phyloP scores from a whole-genome alignment of 2,329 filamentous ascomycete genomes.

The Epichloe hybrida region DNA sequence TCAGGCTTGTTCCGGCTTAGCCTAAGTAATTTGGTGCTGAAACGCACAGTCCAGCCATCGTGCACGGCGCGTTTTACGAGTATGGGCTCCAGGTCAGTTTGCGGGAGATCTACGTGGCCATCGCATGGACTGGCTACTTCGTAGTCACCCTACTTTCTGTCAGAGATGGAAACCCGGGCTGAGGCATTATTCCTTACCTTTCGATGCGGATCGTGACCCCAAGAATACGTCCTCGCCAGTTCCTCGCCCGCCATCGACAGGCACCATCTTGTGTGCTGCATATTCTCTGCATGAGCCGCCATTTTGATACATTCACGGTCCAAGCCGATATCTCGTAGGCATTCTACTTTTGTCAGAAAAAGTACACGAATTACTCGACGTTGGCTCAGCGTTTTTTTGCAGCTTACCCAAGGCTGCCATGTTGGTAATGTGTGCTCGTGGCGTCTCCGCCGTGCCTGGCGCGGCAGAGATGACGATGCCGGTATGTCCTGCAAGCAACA shows the following conservation, averaged over 20 bases:
- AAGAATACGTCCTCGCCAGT: conserved; percentile 34
- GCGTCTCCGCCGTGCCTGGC: conserved; percentile 38
- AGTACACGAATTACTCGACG: neutral
- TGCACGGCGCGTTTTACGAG: conserved; percentile 23
- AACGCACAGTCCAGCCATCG: conserved; percentile 23
- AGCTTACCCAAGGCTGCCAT: conserved; percentile 33
- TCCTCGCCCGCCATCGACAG: conserved; percentile 38
- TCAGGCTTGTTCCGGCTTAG: conserved; percentile 14
- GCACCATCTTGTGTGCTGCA: conserved; percentile 39
- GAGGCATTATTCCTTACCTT: conserved; percentile 16
- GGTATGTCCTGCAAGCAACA: conserved; percentile 23
- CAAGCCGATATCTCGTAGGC: conserved; percentile 37
- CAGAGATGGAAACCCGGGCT: neutral
- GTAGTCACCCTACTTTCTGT: conserved; percentile 24
- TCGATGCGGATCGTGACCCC: conserved; percentile 33
- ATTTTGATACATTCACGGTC: conserved; percentile 26
- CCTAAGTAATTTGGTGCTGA: conserved; percentile 20
- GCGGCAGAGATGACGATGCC: conserved; percentile 40
- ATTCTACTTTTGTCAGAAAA: conserved; percentile 24
- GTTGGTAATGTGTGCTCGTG: conserved; percentile 48
- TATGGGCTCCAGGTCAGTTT: conserved; percentile 28
- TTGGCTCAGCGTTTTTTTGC: neutral
- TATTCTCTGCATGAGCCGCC: conserved; percentile 24
- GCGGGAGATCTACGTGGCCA: conserved; percentile 27
- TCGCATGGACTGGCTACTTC: conserved; percentile 27